A percentile compares a stretch with the other conserved stretches of the same genome.
phyloP scores from a whole-genome alignment of 139 green algal species.

The Raphidocelis subcapitata region DNA sequence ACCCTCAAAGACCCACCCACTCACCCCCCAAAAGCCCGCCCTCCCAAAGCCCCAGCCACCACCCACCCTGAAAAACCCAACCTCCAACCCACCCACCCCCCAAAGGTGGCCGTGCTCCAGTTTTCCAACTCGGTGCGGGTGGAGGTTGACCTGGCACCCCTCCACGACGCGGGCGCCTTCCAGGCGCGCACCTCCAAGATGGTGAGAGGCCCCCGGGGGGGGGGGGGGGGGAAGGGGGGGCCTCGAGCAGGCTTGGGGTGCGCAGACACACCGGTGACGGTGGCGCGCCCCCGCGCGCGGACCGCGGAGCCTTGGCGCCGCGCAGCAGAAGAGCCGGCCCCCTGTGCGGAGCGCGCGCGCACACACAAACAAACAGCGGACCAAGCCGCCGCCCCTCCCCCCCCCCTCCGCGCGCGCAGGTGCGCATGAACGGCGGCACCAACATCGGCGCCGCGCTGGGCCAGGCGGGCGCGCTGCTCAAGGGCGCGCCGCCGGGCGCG shows the following conservation, averaged over 20 bases:
- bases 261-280: too few species aligned
- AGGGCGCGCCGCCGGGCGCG: constrained; percentile 5
- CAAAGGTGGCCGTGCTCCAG: constrained; percentile 60
- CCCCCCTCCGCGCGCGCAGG: constrained; percentile 36
- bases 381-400: neutral
- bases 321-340: too few species aligned
- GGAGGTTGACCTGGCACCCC: constrained; percentile 43
- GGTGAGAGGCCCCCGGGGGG: neutral
- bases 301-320: too few species aligned
- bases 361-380: neutral
- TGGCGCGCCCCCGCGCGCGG: too few species aligned
- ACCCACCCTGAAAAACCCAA: too few species aligned
- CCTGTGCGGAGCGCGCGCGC: neutral
- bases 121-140: constrained; percentile 67
- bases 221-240: neutral
- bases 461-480: constrained; percentile 63
- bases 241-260: too few species aligned
- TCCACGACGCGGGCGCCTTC: constrained; percentile 15
- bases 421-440: constrained; percentile 78
- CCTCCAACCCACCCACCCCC: neutral
- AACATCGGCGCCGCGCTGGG: constrained; percentile 67
- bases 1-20: too few species aligned
- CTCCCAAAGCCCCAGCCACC: too few species aligned
- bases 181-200: constrained; percentile 2
- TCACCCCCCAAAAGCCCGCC: too few species aligned